A percentile compares a stretch with the other conserved stretches of the same genome.
These are phyloP conservation scores for Plantago elongata DNA, from an alignment of 257 asterid species.

Conservation along the genomic window DNA sequence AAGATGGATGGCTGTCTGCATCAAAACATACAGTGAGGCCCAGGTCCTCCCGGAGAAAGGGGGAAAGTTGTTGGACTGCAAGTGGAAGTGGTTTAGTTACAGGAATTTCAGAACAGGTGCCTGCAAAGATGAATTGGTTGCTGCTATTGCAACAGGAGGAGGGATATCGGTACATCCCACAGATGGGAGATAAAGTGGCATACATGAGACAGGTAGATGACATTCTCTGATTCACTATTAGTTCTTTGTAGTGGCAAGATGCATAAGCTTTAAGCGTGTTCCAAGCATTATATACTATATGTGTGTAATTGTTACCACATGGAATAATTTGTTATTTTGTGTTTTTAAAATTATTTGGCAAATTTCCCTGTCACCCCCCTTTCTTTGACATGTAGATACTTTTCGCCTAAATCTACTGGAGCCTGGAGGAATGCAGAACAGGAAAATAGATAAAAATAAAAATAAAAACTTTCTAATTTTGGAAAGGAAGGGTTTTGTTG, in stretches of 20 bases:
- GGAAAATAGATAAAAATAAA: neutral
- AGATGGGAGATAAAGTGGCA: slow-evolving; percentile 88
- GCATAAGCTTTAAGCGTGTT: neutral
- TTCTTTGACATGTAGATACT: neutral
- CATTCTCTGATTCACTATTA: neutral
- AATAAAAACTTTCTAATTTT: neutral
- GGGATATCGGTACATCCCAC: slow-evolving; percentile 93
- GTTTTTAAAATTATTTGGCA: neutral
- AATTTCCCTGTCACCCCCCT: neutral
- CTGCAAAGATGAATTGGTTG: slow-evolving; percentile 64
- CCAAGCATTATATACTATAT: too few species aligned
- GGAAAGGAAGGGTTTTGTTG: neutral
- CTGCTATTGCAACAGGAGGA: slow-evolving; percentile 69
- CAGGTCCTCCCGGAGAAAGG: slow-evolving; percentile 42
- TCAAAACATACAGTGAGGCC: slow-evolving; percentile 35
- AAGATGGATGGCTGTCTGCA: slow-evolving; percentile 28
- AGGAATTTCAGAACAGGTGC: slow-evolving; percentile 22
- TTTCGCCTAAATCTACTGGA: neutral
- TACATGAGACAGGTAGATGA: slow-evolving; percentile 78
- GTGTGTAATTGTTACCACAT: too few species aligned
- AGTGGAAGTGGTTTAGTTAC: slow-evolving; percentile 30
- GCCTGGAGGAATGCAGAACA: too few species aligned
- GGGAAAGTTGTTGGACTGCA: slow-evolving; percentile 34
- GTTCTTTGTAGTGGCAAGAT: slow-evolving; percentile 7
- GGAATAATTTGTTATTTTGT: too few species aligned